phyloP scores from a whole-genome alignment of 2,329 filamentous ascomycete species.

The Aspergillus sp. region DNA sequence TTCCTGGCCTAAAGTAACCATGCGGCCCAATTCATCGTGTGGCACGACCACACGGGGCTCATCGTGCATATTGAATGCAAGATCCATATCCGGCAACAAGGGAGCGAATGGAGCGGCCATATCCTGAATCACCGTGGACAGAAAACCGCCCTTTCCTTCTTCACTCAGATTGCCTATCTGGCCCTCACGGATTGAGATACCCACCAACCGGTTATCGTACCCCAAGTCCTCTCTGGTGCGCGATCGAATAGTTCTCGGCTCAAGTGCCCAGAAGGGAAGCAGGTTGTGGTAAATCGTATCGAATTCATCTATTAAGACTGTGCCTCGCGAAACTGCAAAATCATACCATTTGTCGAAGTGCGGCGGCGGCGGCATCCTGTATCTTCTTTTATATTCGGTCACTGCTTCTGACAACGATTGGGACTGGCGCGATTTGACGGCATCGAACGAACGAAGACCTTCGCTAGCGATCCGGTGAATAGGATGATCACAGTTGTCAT shows the following conservation, averaged over 20 bases:
- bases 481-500: background rate
- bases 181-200: background rate
- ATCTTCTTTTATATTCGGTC: slow-evolving; percentile 9
- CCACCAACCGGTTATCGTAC: slow-evolving; percentile 5
- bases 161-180: too few relatives aligned
- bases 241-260: slow-evolving; percentile 4
- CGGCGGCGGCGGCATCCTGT: slow-evolving; percentile 8
- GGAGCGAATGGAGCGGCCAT: too few relatives aligned
- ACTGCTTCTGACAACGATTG: slow-evolving; percentile 6
- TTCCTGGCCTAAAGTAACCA: too few relatives aligned
- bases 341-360: slow-evolving; percentile 9
- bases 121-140: too few relatives aligned
- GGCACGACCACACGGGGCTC: too few relatives aligned
- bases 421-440: slow-evolving; percentile 5
- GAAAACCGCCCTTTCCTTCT: too few relatives aligned
- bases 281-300: slow-evolving; percentile 8
- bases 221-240: slow-evolving; percentile 6
- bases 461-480: background rate
- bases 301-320: slow-evolving; percentile 9
- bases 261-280: slow-evolving; percentile 9
- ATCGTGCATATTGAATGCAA: too few relatives aligned
- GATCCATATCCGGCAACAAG: too few relatives aligned
- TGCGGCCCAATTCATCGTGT: too few relatives aligned
- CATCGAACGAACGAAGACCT: background rate
- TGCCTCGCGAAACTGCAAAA: slow-evolving; percentile 4